Evolutionary conservation across 2,329 filamentous ascomycete genomes (phyloP), one percentile per base, ranked within the genome.

Genomic region (Dothidotthia symphoricarpi): DNA sequence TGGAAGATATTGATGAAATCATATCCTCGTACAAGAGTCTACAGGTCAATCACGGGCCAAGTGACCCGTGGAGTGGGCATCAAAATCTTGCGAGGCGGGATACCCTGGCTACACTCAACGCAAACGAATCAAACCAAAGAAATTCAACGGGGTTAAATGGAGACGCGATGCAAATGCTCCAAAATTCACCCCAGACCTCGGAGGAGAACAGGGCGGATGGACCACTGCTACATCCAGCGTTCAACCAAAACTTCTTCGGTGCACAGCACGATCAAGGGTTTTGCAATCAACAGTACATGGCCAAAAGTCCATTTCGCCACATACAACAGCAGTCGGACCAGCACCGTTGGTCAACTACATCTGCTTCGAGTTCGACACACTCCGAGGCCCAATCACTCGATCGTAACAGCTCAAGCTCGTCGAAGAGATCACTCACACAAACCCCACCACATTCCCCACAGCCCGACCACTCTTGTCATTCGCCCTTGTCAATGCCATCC

Each of bases 1-100:
- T 62, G 54, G 51, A 57, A 36, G 57, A 65, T 16, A 64, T 67
- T 17, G 57, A 64, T 28, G 52, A 64, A 26, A 61, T 65, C 19
- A 60, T 63, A 29, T 48, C 43, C 15, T 53, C 56, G 3, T 66
- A 64, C 30, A 54, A 63, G 41, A 52, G 47, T 3, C 38, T 63
- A 2, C 25, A 39, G 16, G 16, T 49, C 6, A 37, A 28, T 9
- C 31, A 33, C n/a, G 25, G 15, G 6, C 4, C 32, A 24, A 30
- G 30, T 15, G 28, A 9, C 9, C 19, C 9, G 5, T 5, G 19
- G 19, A 22, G 5, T 9, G 9, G 19, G 9, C 19, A 5, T 22
- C 26, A 3, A 25, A 26, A 34, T 5, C n/a, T 34, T 24, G 43
- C 36, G 6, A 30, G 43, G 38, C 45, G 46, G 14, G 54, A 61